Evolutionary conservation across 148 eudicot species (phyloP).

Genomic region (Pharnaceum exiguum): DNA sequence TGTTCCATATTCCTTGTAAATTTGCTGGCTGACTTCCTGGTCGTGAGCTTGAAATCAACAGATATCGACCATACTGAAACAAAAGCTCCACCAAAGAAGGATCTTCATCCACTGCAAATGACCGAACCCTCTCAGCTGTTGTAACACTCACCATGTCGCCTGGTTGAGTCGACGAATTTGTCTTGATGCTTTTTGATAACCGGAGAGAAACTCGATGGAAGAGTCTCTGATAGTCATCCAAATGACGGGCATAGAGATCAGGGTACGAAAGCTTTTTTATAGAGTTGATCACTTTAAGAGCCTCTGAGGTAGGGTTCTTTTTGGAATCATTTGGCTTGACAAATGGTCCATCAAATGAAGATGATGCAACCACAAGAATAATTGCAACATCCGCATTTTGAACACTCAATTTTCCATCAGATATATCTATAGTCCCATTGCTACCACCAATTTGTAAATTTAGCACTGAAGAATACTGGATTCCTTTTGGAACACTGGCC

Average conservation of each 20-base stretch:
- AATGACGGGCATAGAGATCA: conserved; percentile 60
- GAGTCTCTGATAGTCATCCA: conserved; percentile 75
- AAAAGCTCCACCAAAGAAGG: conserved; percentile 78
- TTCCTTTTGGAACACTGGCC: conserved; percentile 41
- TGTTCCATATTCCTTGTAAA: conserved; percentile 85
- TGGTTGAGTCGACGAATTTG: background rate
- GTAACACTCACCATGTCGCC: conserved; percentile 24
- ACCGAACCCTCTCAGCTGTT: conserved; percentile 65
- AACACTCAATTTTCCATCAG: conserved; percentile 57
- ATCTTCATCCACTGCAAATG: conserved; percentile 72
- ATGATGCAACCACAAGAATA: conserved; percentile 54
- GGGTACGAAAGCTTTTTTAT: conserved; percentile 42
- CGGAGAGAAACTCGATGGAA: conserved; percentile 74
- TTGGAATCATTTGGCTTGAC: conserved; percentile 57
- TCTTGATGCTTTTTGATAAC: conserved; percentile 46
- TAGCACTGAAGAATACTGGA: conserved; percentile 55
- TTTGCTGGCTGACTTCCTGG: conserved; percentile 82
- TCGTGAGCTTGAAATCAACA: conserved; percentile 73
- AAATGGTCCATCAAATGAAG: conserved; percentile 74
- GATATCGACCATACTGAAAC: conserved; percentile 84
- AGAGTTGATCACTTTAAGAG: conserved; percentile 30
- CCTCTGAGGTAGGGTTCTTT: conserved; percentile 51
- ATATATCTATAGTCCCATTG: conserved; percentile 25
- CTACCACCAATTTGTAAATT: conserved; percentile 49
- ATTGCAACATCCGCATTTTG: conserved; percentile 72